phyloP scores from a whole-genome alignment of 805 yeast species.

The Spathaspora hagerdaliae region DNA sequence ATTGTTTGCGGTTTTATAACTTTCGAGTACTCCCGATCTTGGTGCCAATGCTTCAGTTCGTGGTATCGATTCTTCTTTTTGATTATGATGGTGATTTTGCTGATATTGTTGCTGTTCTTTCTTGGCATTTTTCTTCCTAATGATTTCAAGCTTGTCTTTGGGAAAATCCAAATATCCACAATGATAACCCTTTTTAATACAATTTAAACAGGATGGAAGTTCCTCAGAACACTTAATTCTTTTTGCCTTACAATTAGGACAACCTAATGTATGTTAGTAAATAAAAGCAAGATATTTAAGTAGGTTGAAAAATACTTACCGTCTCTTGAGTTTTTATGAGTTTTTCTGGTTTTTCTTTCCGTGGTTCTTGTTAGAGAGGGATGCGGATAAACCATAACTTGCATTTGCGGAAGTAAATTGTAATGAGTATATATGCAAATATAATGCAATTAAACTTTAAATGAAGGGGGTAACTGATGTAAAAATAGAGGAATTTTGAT shows the following conservation, averaged over 20 bases:
- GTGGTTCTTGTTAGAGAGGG: not conserved
- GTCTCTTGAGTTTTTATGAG: slow-evolving; percentile 36
- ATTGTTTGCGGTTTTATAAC: not conserved
- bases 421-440: too few relatives aligned
- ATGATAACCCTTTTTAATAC: slow-evolving; percentile 31
- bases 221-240: slow-evolving; percentile 43
- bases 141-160: slow-evolving; percentile 28
- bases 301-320: slow-evolving; percentile 16
- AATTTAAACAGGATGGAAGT: slow-evolving; percentile 37
- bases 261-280: slow-evolving; percentile 17
- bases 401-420: not conserved
- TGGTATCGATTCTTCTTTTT: not conserved
- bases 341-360: slow-evolving; percentile 14
- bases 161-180: slow-evolving; percentile 43
- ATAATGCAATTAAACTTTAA: too few relatives aligned
- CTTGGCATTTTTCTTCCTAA: slow-evolving; percentile 30
- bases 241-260: slow-evolving; percentile 42
- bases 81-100: not conserved
- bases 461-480: too few relatives aligned
- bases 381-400: not conserved
- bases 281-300: not conserved
- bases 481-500: too few relatives aligned
- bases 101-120: slow-evolving; percentile 6
- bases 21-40: not conserved
- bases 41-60: not conserved